Evolutionary conservation across 73 alveolate species (phyloP).

Genomic region (Symbiodinium natans): DNA sequence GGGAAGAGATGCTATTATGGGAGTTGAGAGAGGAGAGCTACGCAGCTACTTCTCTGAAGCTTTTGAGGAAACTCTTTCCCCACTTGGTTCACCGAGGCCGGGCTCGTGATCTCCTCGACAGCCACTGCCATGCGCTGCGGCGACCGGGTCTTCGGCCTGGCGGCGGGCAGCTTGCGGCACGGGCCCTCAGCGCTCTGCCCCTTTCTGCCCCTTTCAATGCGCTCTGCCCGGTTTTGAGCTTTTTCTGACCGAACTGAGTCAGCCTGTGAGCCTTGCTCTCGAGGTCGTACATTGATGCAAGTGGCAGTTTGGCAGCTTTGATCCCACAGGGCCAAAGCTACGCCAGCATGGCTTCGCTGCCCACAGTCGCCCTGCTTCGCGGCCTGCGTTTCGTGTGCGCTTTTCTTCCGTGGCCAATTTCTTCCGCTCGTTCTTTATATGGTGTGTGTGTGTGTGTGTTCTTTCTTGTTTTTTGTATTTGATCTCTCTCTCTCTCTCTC

Average conservation of each 20-base stretch:
- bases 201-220: not conserved
- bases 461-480: not conserved
- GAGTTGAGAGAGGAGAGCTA: too few species aligned
- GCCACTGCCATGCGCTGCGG: constrained; percentile 20
- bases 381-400: not conserved
- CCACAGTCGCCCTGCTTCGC: constrained; percentile 52
- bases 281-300: not conserved
- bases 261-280: too few species aligned
- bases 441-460: not conserved
- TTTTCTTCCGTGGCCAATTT: not conserved
- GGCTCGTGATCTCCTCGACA: not conserved
- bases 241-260: too few species aligned
- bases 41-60: too few species aligned
- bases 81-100: too few species aligned
- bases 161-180: constrained; percentile 36
- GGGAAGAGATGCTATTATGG: too few species aligned
- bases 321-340: constrained; percentile 1
- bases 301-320: constrained; percentile 6
- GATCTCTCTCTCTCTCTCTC: not conserved
- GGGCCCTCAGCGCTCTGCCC: not conserved
- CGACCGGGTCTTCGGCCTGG: constrained; percentile 51
- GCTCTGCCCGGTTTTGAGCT: too few species aligned
- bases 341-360: constrained; percentile 46
- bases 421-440: not conserved
- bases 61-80: too few species aligned